Conservation (phyloP, 2,329 filamentous ascomycete species). For the Nectriaceae sp. region DNA sequence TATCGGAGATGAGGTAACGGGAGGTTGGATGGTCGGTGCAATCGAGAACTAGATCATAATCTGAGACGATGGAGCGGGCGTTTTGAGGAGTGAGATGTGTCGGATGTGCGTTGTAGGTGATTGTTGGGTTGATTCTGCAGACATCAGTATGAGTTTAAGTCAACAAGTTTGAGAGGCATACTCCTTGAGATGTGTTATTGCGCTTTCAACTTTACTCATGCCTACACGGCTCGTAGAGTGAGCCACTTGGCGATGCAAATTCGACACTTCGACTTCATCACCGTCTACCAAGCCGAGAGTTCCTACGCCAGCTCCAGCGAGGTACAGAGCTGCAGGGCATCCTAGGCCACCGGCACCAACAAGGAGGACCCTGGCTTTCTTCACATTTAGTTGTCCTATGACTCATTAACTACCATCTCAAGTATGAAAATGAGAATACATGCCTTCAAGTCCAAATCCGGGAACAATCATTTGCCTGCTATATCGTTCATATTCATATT, state of each 20-base stretch:
- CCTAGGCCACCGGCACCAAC: conserved; percentile 89
- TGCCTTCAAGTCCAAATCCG: conserved; percentile 74
- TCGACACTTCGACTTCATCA: conserved; percentile 84
- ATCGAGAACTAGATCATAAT: conserved; percentile 86
- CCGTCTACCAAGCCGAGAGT: conserved; percentile 83
- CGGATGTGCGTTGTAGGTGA: conserved; percentile 63
- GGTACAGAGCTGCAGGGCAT: conserved; percentile 89
- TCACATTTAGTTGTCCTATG: conserved; percentile 74
- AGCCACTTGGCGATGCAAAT: conserved; percentile 88
- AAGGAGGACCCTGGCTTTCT: conserved; percentile 71
- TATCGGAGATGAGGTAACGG: conserved; percentile 90
- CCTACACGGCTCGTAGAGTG: conserved; percentile 74
- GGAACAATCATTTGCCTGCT: conserved; percentile 89
- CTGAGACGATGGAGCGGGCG: conserved; percentile 63
- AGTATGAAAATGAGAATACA: conserved; percentile 3
- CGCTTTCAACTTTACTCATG: conserved; percentile 79
- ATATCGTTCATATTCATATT: conserved; percentile 82
- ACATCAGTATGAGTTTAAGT: neutral
- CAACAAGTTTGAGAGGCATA: conserved; percentile 31
- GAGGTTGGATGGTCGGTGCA: conserved; percentile 93
- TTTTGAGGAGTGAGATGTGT: conserved; percentile 69
- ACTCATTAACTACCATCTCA: neutral
- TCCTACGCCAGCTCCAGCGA: conserved; percentile 86
- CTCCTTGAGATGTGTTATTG: conserved; percentile 59
- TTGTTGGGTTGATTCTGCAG: conserved; percentile 69